A percentile compares a stretch with the other conserved stretches of the same genome.
Conservation (phyloP, 768 basidiomycete genomes). For the Lactarius sanguifluus region DNA sequence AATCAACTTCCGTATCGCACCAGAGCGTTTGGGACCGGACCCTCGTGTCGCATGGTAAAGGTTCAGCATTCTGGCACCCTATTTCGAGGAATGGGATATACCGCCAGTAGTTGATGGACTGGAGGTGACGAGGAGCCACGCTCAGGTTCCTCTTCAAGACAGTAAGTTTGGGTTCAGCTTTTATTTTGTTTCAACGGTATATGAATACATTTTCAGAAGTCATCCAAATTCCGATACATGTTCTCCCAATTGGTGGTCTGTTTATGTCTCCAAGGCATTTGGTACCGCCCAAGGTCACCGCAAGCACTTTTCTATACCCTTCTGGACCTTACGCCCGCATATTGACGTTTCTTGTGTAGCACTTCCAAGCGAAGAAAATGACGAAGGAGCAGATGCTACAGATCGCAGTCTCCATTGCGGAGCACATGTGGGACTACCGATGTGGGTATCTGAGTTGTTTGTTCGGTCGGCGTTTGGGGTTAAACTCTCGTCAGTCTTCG, state of each 20-base stretch:
- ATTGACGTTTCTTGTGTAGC: slow-evolving; percentile 43
- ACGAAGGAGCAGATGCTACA: slow-evolving; percentile 60
- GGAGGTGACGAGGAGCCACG: slow-evolving; percentile 41
- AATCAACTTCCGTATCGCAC: slow-evolving; percentile 73
- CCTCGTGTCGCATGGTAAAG: slow-evolving; percentile 75
- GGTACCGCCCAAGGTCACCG: slow-evolving; percentile 70
- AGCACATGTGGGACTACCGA: slow-evolving; percentile 87
- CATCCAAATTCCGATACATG: slow-evolving; percentile 61
- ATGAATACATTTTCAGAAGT: slow-evolving; percentile 39
- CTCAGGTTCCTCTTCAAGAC: slow-evolving; percentile 45
- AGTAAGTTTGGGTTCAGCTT: slow-evolving; percentile 37
- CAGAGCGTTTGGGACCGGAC: slow-evolving; percentile 77
- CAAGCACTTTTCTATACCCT: slow-evolving; percentile 48
- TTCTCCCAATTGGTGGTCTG: slow-evolving; percentile 61
- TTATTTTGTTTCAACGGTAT: neutral
- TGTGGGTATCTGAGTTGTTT: slow-evolving; percentile 41
- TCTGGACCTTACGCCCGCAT: neutral
- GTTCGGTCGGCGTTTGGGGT: neutral
- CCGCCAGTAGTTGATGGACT: slow-evolving; percentile 47
- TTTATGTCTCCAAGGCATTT: slow-evolving; percentile 61
- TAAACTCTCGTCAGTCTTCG: slow-evolving; percentile 57
- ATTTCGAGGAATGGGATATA: slow-evolving; percentile 67
- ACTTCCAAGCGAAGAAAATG: slow-evolving; percentile 87
- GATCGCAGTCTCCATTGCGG: slow-evolving; percentile 75
- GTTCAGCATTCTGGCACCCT: slow-evolving; percentile 79